Conservation (phyloP, 148 eudicot species). For the Rhododendron henanense region DNA sequence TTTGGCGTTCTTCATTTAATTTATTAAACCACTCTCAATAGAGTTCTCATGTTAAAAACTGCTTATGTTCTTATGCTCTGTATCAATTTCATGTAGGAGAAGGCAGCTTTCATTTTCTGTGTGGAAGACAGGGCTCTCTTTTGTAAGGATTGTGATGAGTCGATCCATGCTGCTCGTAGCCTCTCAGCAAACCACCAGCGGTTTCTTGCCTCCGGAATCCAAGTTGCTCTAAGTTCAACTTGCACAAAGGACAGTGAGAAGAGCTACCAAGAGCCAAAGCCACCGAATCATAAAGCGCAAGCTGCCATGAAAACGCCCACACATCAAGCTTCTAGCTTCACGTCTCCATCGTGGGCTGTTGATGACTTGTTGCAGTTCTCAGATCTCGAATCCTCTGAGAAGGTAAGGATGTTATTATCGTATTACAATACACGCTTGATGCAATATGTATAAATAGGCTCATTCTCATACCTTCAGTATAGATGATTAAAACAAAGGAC, state of each 20-base stretch:
- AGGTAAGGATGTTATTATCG: slow-evolving; percentile 36
- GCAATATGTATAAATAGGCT: background rate
- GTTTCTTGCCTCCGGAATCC: slow-evolving; percentile 81
- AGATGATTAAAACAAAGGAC: background rate
- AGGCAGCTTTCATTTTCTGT: slow-evolving; percentile 91
- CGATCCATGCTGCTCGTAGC: slow-evolving; percentile 60
- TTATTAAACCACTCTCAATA: background rate
- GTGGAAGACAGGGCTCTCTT: slow-evolving; percentile 96
- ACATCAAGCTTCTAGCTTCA: slow-evolving; percentile 30
- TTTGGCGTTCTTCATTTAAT: background rate
- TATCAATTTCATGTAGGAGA: slow-evolving; percentile 47
- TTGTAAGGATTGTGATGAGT: slow-evolving; percentile 83
- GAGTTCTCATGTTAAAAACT: background rate
- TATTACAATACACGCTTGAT: background rate
- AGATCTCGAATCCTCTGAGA: slow-evolving; percentile 55
- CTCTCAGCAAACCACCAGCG: slow-evolving; percentile 88
- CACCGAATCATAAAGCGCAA: slow-evolving; percentile 50
- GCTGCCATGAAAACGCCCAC: slow-evolving; percentile 33
- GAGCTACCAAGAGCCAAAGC: slow-evolving; percentile 40
- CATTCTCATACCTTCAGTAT: background rate
- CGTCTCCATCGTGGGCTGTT: slow-evolving; percentile 73
- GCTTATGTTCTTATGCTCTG: slow-evolving; percentile 11
- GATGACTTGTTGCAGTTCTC: slow-evolving; percentile 78
- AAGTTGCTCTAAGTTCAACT: slow-evolving; percentile 57
- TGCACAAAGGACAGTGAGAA: slow-evolving; percentile 34